Evolutionary conservation across 805 yeast genomes (phyloP).

Genomic region (Danielia oregonensis): DNA sequence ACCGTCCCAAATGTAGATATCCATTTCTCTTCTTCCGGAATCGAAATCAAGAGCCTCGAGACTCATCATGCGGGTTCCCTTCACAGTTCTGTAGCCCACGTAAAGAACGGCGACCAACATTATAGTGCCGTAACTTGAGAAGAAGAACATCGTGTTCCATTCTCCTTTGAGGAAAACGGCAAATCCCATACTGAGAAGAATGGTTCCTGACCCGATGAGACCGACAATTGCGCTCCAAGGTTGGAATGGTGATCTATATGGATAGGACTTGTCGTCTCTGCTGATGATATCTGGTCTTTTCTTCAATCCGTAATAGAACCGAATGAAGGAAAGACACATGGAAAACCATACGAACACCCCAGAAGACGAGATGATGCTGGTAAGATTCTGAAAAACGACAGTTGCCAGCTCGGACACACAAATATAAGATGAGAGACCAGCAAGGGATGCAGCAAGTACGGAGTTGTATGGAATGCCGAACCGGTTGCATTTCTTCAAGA

Average conservation of each 20-base stretch:
- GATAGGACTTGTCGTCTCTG: conserved; percentile 61
- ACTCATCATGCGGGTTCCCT: conserved; percentile 62
- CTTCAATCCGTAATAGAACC: conserved; percentile 62
- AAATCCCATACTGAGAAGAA: conserved; percentile 58
- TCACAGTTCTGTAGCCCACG: conserved; percentile 51
- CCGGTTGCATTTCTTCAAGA: conserved; percentile 56
- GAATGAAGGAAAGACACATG: conserved; percentile 58
- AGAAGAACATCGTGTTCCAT: conserved; percentile 61
- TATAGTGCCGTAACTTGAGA: conserved; percentile 62
- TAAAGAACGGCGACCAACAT: conserved; percentile 51
- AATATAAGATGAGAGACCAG: conserved; percentile 59
- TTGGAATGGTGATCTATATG: conserved; percentile 66
- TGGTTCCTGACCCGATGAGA: conserved; percentile 46
- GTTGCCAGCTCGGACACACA: conserved; percentile 58
- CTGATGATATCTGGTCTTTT: conserved; percentile 61
- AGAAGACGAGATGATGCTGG: conserved; percentile 67
- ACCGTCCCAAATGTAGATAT: conserved; percentile 78
- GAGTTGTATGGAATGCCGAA: conserved; percentile 72
- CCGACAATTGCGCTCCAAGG: conserved; percentile 68
- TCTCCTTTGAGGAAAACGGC: conserved; percentile 52
- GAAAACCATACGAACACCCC: conserved; percentile 81
- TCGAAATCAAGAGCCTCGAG: conserved; percentile 77
- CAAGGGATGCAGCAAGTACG: conserved; percentile 58
- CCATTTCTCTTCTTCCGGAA: conserved; percentile 80
- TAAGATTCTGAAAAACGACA: conserved; percentile 60